Base-by-base conservation (phyloP, 805 yeast genomes). In the Starmerella vaccinii region DNA sequence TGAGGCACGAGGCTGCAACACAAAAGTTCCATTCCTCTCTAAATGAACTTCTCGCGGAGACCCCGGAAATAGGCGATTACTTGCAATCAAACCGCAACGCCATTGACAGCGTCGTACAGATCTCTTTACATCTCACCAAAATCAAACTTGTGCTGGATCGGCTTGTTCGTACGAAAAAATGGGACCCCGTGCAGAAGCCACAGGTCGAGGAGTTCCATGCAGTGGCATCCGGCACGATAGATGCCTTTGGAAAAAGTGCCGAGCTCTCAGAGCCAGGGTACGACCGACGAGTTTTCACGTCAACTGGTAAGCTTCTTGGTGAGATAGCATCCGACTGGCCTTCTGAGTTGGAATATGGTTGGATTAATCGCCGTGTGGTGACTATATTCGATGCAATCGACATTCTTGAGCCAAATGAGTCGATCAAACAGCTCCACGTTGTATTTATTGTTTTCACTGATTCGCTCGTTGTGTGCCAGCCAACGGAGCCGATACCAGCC, bases 1-100 rank as follows among this genome's bases (percentile, higher is more conserved):
- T 88, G 72, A 73, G 97, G 51, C 97, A 90, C 65, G 95, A 89
- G 65, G 95, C 96, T 8, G 95, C 95, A 18, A 76, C 92, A 10
- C 80, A 79, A 56, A 73, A 75, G 48, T 86, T 86, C 58, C 68
- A 74, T 16, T 57, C 67, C 16, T 72, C 70, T 33, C 67, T 78
- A 21, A 70, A 68, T 23, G 65, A 64, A 2, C 74, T 80, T 51
- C 41, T 52, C 6, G 46, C 43, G 2, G 59, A 52, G 10, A 59
- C 73, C 6, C 59, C 62, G 3, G 68, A 68, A 24, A 63, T 76
- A 43, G 63, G 68, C 30, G 71, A 78, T 57, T 46, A 26, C 24
- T 9, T 55, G 16, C 29, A 13, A 4, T 15, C 37, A 8, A 22
- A 44, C 12, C 39, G 19, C 19, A 13, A 29, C 13, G 72, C 74